A percentile compares a stretch with the other conserved stretches of the same genome.
phyloP scores from a whole-genome alignment of 1,139 yeast genomes.

The Yamadazyma blattariae region DNA sequence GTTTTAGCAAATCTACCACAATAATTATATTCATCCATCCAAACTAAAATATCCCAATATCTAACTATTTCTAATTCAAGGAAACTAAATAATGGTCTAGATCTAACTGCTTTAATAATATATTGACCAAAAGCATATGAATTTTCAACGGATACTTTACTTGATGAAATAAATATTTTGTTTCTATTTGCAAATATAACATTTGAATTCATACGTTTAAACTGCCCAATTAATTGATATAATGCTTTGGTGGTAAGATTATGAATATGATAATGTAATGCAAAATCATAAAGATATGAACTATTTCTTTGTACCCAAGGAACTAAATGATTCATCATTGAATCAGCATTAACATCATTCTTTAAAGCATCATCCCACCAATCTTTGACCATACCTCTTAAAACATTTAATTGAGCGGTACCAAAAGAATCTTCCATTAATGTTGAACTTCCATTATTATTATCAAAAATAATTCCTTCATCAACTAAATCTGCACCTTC shows the following conservation, averaged over 20 bases:
- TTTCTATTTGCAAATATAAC: constrained; percentile 82
- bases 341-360: constrained; percentile 72
- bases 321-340: constrained; percentile 78
- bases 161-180: constrained; percentile 64
- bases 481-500: constrained; percentile 84
- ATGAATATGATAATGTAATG: constrained; percentile 83
- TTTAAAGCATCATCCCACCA: constrained; percentile 95
- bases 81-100: constrained; percentile 79
- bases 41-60: constrained; percentile 87
- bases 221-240: constrained; percentile 78
- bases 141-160: constrained; percentile 76
- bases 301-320: constrained; percentile 83
- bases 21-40: constrained; percentile 93
- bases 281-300: constrained; percentile 72
- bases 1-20: constrained; percentile 77
- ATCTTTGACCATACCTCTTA: constrained; percentile 72
- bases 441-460: constrained; percentile 47
- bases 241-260: constrained; percentile 82
- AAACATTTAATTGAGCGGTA: constrained; percentile 66
- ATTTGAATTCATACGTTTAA: constrained; percentile 71
- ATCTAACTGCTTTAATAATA: constrained; percentile 71
- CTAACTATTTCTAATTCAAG: constrained; percentile 70
- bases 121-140: constrained; percentile 95
- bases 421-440: constrained; percentile 79
- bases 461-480: constrained; percentile 38